These are phyloP conservation scores for Hordeum pubiflorum DNA, from an alignment of 202 grass and related monocot species.

Conservation along the genomic window DNA sequence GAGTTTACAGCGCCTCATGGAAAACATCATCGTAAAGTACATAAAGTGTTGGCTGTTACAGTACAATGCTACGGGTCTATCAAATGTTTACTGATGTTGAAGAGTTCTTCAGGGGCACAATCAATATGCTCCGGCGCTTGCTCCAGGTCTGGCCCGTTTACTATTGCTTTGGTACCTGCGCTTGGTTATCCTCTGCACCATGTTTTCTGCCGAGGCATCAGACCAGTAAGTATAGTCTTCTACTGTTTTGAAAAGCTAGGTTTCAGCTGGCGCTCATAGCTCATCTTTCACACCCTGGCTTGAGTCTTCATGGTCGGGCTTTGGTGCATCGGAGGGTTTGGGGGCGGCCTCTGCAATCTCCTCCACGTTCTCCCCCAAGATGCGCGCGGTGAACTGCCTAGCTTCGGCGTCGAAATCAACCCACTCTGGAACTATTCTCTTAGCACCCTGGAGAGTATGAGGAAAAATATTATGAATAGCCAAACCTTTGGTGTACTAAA, in stretches of 20 bases:
- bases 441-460: slow-evolving; percentile 54
- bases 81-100: not conserved
- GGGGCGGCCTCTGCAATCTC: slow-evolving; percentile 12
- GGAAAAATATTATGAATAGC: not conserved
- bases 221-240: not conserved
- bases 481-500: not conserved
- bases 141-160: not conserved
- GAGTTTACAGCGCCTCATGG: not conserved
- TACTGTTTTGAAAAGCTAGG: not conserved
- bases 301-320: slow-evolving; percentile 16
- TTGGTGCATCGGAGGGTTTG: slow-evolving; percentile 22
- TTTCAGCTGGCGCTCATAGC: slow-evolving; percentile 36
- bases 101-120: not conserved
- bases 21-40: not conserved
- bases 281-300: slow-evolving; percentile 41
- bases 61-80: no score
- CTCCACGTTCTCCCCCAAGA: slow-evolving; percentile 51
- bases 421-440: slow-evolving; percentile 93
- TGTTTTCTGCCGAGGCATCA: not conserved
- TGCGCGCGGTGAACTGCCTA: slow-evolving; percentile 54
- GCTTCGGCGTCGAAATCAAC: slow-evolving; percentile 74
- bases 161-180: not conserved
- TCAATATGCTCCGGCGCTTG: not conserved
- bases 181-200: not conserved
- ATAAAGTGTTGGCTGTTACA: not conserved